Conservation (phyloP, 768 basidiomycete genomes). For the Imleria badia region DNA sequence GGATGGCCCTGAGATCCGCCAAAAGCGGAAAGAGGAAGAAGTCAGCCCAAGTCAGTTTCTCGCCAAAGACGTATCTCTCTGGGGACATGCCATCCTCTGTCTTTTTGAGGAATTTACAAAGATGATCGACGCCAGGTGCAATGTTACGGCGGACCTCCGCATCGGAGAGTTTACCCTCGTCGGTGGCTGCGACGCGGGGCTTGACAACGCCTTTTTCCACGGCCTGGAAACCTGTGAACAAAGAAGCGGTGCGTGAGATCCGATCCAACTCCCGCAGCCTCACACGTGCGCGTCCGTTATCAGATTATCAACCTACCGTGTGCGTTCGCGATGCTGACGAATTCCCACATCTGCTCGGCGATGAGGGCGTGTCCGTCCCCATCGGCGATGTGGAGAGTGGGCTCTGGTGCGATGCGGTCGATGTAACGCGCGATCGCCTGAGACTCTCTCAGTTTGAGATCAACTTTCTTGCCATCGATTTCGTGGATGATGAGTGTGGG, state of each 20-base stretch:
- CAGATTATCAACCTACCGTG: conserved; percentile 19
- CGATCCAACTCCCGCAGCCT: background rate
- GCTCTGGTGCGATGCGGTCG: conserved; percentile 31
- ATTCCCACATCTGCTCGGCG: conserved; percentile 35
- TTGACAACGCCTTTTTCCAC: conserved; percentile 34
- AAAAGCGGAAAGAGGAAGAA: conserved; percentile 34
- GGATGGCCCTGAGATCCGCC: conserved; percentile 29
- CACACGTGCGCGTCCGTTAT: background rate
- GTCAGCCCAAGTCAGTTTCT: conserved; percentile 31
- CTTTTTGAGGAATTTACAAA: conserved; percentile 16
- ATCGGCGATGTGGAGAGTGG: conserved; percentile 18
- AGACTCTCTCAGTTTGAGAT: conserved; percentile 30
- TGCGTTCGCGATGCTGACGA: conserved; percentile 24
- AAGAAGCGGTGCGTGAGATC: background rate
- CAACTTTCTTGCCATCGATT: conserved; percentile 19
- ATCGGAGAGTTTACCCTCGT: conserved; percentile 23
- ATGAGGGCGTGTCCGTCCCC: conserved; percentile 24
- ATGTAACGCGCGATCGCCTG: conserved; percentile 31
- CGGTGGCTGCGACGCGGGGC: conserved; percentile 28
- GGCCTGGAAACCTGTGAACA: conserved; percentile 24
- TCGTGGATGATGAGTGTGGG: conserved; percentile 32
- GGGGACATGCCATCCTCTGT: conserved; percentile 26
- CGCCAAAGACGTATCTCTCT: conserved; percentile 30
- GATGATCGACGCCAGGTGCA: conserved; percentile 13
- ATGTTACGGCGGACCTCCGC: conserved; percentile 21